Conservation (phyloP, 306 rosid species). For the Vigna nakashimae region DNA sequence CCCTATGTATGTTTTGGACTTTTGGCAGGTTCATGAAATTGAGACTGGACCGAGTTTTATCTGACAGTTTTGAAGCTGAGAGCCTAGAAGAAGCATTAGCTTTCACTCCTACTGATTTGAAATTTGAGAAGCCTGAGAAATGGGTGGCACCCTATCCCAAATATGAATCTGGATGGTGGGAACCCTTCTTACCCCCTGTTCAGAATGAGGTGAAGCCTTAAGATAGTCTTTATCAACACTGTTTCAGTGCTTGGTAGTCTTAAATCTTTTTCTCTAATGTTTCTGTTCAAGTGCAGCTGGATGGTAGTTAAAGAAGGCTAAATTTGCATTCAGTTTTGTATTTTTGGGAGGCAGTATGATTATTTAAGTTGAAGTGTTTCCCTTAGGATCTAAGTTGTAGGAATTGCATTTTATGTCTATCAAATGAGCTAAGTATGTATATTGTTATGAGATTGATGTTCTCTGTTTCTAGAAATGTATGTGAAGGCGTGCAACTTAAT, state of each 20-base stretch:
- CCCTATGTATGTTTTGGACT: slow-evolving; percentile 36
- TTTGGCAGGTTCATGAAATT: slow-evolving; percentile 91
- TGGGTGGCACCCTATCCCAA: slow-evolving; percentile 98
- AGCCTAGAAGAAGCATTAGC: slow-evolving; percentile 84
- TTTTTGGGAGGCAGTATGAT: slow-evolving; percentile 40
- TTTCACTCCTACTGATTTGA: slow-evolving; percentile 74
- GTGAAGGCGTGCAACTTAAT: slow-evolving; percentile 20
- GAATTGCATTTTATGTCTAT: slow-evolving; percentile 47
- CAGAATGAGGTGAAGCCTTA: slow-evolving; percentile 64
- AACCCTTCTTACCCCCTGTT: slow-evolving; percentile 71
- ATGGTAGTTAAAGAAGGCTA: slow-evolving; percentile 45
- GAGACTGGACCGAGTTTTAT: slow-evolving; percentile 92
- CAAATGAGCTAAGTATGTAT: slow-evolving; percentile 40
- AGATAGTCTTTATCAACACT: slow-evolving; percentile 39
- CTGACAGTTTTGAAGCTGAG: slow-evolving; percentile 76
- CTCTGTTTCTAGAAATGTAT: slow-evolving; percentile 25
- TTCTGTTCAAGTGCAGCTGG: slow-evolving; percentile 34
- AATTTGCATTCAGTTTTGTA: slow-evolving; percentile 49
- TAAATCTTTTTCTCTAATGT: slow-evolving; percentile 15
- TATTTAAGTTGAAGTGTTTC: slow-evolving; percentile 22
- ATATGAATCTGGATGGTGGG: slow-evolving; percentile 95
- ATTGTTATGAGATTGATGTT: slow-evolving; percentile 34
- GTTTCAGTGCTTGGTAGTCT: slow-evolving; percentile 24
- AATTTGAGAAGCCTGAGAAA: slow-evolving; percentile 84
- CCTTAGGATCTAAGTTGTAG: slow-evolving; percentile 46